Evolutionary conservation across 2,329 filamentous ascomycete species (phyloP).

Genomic region (Penicillium sp.): DNA sequence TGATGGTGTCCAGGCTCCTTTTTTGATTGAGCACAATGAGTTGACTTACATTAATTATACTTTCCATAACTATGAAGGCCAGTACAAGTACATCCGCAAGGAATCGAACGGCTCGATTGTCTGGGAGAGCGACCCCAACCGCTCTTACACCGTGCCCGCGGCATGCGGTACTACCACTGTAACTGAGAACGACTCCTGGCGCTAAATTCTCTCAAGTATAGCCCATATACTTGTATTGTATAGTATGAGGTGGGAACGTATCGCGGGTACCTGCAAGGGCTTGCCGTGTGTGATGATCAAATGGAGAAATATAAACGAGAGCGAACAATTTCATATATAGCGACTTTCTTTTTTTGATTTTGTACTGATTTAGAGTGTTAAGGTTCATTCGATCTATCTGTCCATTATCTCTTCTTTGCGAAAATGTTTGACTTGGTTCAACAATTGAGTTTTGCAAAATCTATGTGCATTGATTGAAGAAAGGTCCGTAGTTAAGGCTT

Average conservation of each 20-base stretch:
- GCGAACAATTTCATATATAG: neutral
- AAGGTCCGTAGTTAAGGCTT: too few species aligned
- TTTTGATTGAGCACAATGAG: too few species aligned
- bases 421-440: too few species aligned
- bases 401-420: neutral
- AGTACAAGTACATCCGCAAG: slow-evolving; percentile 71
- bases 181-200: slow-evolving; percentile 44
- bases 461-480: too few species aligned
- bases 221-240: neutral
- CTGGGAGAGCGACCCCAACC: slow-evolving; percentile 64
- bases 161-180: slow-evolving; percentile 35
- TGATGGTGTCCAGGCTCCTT: too few species aligned
- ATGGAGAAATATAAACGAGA: neutral
- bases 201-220: slow-evolving; percentile 8
- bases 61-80: too few species aligned
- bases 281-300: neutral
- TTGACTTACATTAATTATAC: too few species aligned
- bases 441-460: too few species aligned
- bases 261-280: too few species aligned
- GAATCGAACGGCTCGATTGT: slow-evolving; percentile 54
- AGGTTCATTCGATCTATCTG: neutral
- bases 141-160: slow-evolving; percentile 43
- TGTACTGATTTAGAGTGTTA: neutral
- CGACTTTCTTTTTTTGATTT: neutral
- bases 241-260: neutral